Evolutionary conservation across 2,329 filamentous ascomycete species (phyloP).

Genomic region (Scytalidium lignicola): DNA sequence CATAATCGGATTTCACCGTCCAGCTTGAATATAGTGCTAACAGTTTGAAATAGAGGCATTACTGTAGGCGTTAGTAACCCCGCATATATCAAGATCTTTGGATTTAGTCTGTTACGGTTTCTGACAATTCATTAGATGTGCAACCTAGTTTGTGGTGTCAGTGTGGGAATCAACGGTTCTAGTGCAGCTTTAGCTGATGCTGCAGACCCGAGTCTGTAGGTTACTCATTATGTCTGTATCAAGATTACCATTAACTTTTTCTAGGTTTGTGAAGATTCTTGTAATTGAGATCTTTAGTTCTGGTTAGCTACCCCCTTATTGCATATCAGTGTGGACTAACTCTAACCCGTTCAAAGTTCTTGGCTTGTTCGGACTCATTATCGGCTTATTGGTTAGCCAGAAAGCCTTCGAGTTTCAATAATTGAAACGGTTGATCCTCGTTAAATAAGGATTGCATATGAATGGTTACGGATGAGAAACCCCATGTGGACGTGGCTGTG

Average conservation of each 20-base stretch:
- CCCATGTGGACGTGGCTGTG: not conserved
- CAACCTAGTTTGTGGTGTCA: slow-evolving; percentile 93
- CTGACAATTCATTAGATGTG: slow-evolving; percentile 49
- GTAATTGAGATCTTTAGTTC: slow-evolving; percentile 99
- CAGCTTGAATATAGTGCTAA: slow-evolving; percentile 75
- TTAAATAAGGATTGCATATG: not conserved
- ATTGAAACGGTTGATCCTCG: not conserved
- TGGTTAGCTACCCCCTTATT: not conserved
- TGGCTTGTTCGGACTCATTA: slow-evolving; percentile 91
- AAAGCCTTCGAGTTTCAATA: slow-evolving; percentile 69
- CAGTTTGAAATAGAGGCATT: not conserved
- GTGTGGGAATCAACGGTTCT: slow-evolving; percentile 96
- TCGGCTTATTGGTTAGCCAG: slow-evolving; percentile 81
- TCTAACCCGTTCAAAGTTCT: slow-evolving; percentile 50
- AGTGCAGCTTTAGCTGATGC: slow-evolving; percentile 95
- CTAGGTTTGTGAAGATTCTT: slow-evolving; percentile 94
- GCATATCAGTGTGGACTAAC: not conserved
- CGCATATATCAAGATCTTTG: not conserved
- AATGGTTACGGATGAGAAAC: not conserved
- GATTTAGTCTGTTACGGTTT: not conserved
- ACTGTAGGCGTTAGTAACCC: not conserved
- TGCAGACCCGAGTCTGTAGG: slow-evolving; percentile 82
- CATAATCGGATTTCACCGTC: too few relatives aligned
- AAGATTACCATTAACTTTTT: slow-evolving; percentile 7
- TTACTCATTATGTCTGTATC: slow-evolving; percentile 17